Base-by-base conservation (phyloP, 1,284 basidiomycete species). In the Cryptococcus jaspeensis region DNA sequence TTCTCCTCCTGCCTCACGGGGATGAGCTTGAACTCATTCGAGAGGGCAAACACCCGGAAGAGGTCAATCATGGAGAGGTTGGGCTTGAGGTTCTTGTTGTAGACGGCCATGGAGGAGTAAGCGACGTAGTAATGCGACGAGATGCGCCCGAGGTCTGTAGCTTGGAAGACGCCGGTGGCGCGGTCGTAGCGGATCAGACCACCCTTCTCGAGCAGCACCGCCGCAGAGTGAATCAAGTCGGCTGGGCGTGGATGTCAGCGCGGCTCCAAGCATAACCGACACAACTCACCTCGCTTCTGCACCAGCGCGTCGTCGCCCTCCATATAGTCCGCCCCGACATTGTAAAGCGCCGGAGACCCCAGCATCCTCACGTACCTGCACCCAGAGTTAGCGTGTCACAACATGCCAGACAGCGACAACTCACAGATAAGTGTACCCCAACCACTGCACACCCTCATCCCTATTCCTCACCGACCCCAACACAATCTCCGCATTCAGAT, bases 81-180 rank as follows among this genome's bases (percentile, higher is more conserved):
- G 7, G 91, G 85, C 56, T 89, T 85, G 63, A 99, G 80, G 77
- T 98, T 92, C 74, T 96, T 90, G 77, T 97, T 97, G 78, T 98
- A 99, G 0, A 89, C 90, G 63, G 90, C 85, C 96, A 99, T 99
- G 56, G 92, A 97, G 67, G 87, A 87, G 77, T 98, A 89, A 0
- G 93, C 90, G 63, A 99, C 90, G 73, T 99, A 99, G 79, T 93
- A 99, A 75, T 99, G 89, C 23, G 92, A 95, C 0, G 94, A 93
- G 67, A 99, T 98, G 16, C 91, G 84, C 32, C 96, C 95, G 1
- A 99, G 82, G 71, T 96, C 93, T 5, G 91, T 93, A 61, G 87
- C 87, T 64, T 90, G 88, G 82, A 99, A 93, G 20, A 89, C 82
- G 32, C 96, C 95, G 1, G 87, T 86, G 8, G 87, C 81, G 5